A percentile compares a stretch with the other conserved stretches of the same genome.
Evolutionary conservation across 1,284 basidiomycete species (phyloP).

Genomic region (Phylloboletellus chloephorus): DNA sequence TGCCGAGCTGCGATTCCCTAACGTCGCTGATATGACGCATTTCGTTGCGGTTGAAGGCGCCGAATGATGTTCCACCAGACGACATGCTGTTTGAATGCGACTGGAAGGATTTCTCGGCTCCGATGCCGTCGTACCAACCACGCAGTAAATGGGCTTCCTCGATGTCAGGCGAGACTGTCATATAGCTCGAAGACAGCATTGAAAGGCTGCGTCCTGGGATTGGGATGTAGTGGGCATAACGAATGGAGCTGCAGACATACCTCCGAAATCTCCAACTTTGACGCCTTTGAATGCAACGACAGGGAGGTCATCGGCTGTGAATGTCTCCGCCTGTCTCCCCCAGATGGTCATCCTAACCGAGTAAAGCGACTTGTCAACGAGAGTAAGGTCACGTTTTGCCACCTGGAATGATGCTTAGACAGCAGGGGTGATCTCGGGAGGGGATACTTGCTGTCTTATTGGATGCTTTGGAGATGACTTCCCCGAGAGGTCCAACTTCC

Average conservation of each 20-base stretch:
- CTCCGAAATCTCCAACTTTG: conserved; percentile 92
- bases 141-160: conserved; percentile 80
- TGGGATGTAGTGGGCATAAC: conserved; percentile 2
- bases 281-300: conserved; percentile 94
- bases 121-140: conserved; percentile 86
- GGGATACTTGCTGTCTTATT: conserved; percentile 49
- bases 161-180: conserved; percentile 86
- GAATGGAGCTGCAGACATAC: conserved; percentile 34
- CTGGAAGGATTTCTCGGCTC: conserved; percentile 60
- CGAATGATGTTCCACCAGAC: conserved; percentile 36
- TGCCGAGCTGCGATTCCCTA: conserved; percentile 75
- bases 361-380: conserved; percentile 83
- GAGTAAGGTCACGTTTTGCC: conserved; percentile 79
- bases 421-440: not conserved
- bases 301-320: conserved; percentile 51
- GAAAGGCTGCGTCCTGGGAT: conserved; percentile 70
- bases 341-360: conserved; percentile 88
- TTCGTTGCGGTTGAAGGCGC: conserved; percentile 62
- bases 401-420: conserved; percentile 43
- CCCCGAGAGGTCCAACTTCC: conserved; percentile 64
- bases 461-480: conserved; percentile 71
- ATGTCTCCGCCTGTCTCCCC: conserved; percentile 93
- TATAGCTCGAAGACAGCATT: conserved; percentile 60
- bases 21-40: conserved; percentile 78
- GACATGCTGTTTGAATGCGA: conserved; percentile 53